Percentiles rank a stretch among this genome's conserved stretches.
Evolutionary conservation across 1,284 basidiomycete species (phyloP).

Genomic region (Singerocomus rubriflavus): DNA sequence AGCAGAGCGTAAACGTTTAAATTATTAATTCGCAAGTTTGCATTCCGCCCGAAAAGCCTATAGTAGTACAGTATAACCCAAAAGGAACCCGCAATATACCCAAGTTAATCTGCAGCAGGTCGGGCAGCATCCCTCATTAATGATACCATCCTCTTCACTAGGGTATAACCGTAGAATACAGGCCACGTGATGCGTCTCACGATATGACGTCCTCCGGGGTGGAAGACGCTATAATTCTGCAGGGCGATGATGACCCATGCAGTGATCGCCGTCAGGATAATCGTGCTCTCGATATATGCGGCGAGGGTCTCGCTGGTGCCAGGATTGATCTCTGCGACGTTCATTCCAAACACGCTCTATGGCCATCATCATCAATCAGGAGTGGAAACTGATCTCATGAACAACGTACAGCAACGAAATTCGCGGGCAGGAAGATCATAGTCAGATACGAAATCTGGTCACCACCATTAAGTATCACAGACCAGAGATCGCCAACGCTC

Average conservation of each 20-base stretch:
- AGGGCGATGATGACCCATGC: constrained; percentile 44
- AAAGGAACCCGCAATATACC: background rate
- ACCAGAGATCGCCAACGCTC: background rate
- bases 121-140: too few species aligned
- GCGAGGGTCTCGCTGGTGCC: constrained; percentile 33
- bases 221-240: constrained; percentile 28
- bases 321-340: constrained; percentile 40
- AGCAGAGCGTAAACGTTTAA: too few species aligned
- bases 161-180: constrained; percentile 1
- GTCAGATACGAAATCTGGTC: constrained; percentile 31
- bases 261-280: constrained; percentile 48
- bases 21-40: too few species aligned
- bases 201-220: constrained; percentile 7
- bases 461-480: background rate
- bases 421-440: constrained; percentile 33
- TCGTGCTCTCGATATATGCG: constrained; percentile 41
- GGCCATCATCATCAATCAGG: background rate
- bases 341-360: constrained; percentile 39
- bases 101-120: background rate
- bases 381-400: background rate
- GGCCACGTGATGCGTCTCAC: constrained; percentile 24
- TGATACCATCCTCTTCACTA: background rate
- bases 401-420: constrained; percentile 38
- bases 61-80: background rate
- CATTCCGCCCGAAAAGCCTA: too few species aligned